Base-by-base conservation (phyloP, 495 filamentous ascomycete genomes). In the Thermothielavioides terrestris region DNA sequence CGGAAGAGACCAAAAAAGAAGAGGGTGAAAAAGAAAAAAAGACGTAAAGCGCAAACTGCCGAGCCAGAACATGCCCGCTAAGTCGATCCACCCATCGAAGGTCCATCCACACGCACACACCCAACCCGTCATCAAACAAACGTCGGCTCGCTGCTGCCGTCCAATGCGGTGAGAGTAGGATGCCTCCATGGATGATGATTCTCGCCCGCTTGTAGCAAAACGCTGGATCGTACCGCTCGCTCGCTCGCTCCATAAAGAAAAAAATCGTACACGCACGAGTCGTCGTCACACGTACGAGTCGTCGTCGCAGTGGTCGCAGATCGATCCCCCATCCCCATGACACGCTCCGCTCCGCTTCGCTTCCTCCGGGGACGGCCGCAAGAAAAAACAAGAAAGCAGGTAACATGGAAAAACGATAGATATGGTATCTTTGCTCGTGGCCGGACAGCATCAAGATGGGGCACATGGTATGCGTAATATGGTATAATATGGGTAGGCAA, bases 221-320 rank as follows among this genome's bases (percentile, higher is more conserved):
- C 32, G 27, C 27, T 14, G 18, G 28, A 14, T 37, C 44, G 44
- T 25, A 27, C 31, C 30, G 22, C 26, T 43, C 8, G 31, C 20
- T 23, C 43, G 28, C 26, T 31, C 35, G 17, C 17, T 45, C 18
- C 34, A 34, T 45, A 18, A 15, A n/a, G n/a, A n/a, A n/a, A n/a
- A n/a, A 23, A 35, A 34, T 34, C 42, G 30, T 45, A 34, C 42
- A 35, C n/a, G n/a, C n/a, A n/a, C n/a, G n/a, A n/a, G n/a, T n/a
- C n/a, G n/a, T n/a, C n/a, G n/a, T n/a, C n/a, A n/a, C n/a, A n/a
- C n/a, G n/a, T n/a, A n/a, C n/a, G n/a, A n/a, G 30, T 6, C 12
- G 42, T 34, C 11, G 42, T 2, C 11, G 23, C 10, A 34, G 8
- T n/a, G n/a, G n/a, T n/a, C n/a, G n/a, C n/a, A n/a, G n/a, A n/a